These are phyloP conservation scores for Boletus insuetus DNA, from an alignment of 768 basidiomycete genomes.

Conservation along the genomic window DNA sequence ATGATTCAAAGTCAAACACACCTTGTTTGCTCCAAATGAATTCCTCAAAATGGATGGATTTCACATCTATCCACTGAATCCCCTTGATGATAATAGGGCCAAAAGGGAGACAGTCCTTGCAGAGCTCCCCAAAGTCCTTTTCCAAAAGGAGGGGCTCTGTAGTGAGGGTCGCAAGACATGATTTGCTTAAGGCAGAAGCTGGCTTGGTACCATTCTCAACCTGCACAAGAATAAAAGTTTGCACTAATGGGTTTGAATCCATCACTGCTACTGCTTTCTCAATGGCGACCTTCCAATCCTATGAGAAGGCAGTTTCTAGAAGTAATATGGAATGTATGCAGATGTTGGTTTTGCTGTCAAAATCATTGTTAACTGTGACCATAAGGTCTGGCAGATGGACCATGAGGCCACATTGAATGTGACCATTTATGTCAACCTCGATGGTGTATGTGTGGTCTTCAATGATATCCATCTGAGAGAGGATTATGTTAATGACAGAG, in stretches of 20 bases:
- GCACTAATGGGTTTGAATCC: neutral
- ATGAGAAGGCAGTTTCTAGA: neutral
- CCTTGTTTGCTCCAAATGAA: neutral
- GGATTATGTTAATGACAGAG: too few species aligned
- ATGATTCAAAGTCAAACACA: neutral
- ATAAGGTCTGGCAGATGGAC: neutral
- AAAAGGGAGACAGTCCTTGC: neutral
- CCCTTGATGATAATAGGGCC: neutral
- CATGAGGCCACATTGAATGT: neutral
- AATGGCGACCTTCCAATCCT: neutral
- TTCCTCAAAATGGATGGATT: neutral
- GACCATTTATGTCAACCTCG: neutral
- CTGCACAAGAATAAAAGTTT: neutral
- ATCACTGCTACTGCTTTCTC: neutral
- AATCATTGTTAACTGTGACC: neutral
- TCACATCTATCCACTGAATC: neutral
- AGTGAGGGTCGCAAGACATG: neutral
- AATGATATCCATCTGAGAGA: neutral
- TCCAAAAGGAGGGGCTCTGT: neutral
- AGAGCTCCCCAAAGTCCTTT: neutral
- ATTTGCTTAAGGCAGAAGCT: neutral
- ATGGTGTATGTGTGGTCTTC: neutral
- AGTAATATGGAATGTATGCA: neutral
- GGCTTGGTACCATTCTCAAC: too few species aligned
- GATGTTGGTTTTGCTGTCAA: neutral